These are phyloP conservation scores for Xanthoconium purpureum DNA, from an alignment of 768 basidiomycete genomes.

Conservation along the genomic window DNA sequence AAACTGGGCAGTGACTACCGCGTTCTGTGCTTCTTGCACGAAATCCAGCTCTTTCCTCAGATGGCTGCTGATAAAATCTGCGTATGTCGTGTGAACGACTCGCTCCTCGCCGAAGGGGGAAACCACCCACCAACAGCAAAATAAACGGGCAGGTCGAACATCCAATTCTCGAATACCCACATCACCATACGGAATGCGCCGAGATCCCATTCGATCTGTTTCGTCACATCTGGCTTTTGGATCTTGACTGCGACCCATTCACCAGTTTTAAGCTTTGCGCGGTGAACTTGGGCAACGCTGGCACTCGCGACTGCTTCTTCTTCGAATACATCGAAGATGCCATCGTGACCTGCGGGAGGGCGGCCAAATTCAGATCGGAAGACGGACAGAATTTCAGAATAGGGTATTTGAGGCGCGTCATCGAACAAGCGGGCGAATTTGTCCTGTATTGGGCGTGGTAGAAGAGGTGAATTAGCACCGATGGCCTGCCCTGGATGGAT, in stretches of 20 bases:
- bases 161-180: constrained; percentile 75
- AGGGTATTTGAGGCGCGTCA: constrained; percentile 82
- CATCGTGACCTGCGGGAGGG: constrained; percentile 61
- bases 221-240: constrained; percentile 85
- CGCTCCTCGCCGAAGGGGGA: neutral
- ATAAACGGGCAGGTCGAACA: constrained; percentile 84
- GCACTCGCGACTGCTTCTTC: constrained; percentile 79
- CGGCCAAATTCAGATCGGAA: constrained; percentile 68
- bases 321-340: constrained; percentile 78
- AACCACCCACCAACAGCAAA: constrained; percentile 64
- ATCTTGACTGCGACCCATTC: constrained; percentile 90
- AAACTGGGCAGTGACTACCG: constrained; percentile 62
- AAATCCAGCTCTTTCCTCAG: constrained; percentile 85
- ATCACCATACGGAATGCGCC: constrained; percentile 66
- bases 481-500: constrained; percentile 59
- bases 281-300: constrained; percentile 90
- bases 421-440: constrained; percentile 86
- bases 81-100: neutral
- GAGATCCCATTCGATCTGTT: constrained; percentile 85
- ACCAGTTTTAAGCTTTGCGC: constrained; percentile 53
- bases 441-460: constrained; percentile 79
- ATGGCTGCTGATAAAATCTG: constrained; percentile 78
- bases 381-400: constrained; percentile 62
- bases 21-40: constrained; percentile 73
- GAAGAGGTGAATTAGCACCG: constrained; percentile 79